A percentile compares a stretch with the other conserved stretches of the same genome.
Conservation (phyloP, 768 basidiomycete genomes). For the Amanita polypyramis region DNA sequence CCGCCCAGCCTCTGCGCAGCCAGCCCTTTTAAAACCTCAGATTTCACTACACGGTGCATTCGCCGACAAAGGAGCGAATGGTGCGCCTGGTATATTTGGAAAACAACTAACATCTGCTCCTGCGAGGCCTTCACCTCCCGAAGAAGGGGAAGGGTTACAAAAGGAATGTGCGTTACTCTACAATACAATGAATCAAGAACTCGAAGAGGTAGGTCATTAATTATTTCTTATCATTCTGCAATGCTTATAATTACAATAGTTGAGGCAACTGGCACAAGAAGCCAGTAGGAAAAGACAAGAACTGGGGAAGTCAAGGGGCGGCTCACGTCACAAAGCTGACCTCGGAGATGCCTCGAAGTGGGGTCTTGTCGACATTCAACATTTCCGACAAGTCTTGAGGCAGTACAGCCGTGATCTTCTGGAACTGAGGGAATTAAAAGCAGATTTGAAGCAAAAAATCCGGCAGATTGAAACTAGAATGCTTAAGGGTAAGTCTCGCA, state of each 20-base stretch:
- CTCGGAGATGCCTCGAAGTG: constrained; percentile 40
- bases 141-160: constrained; percentile 54
- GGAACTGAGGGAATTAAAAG: constrained; percentile 32
- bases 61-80: background rate
- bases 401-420: constrained; percentile 44
- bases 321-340: constrained; percentile 32
- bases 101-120: constrained; percentile 10
- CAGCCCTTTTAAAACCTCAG: constrained; percentile 6
- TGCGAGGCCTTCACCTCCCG: constrained; percentile 7
- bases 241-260: constrained; percentile 21
- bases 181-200: constrained; percentile 33
- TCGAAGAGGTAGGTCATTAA: constrained; percentile 42
- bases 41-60: background rate
- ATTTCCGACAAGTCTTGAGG: constrained; percentile 39
- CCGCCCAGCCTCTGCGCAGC: constrained; percentile 7
- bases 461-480: constrained; percentile 54
- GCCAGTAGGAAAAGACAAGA: constrained; percentile 25
- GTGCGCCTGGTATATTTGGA: constrained; percentile 6
- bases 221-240: background rate
- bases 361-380: constrained; percentile 38
- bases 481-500: constrained; percentile 44
- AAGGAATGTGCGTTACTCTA: constrained; percentile 48
- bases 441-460: constrained; percentile 29
- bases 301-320: constrained; percentile 26
- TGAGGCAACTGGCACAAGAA: constrained; percentile 28